Evolutionary conservation across 1,284 basidiomycete species (phyloP), one percentile per base, ranked within the genome.

Genomic region (Moniliella sp.): DNA sequence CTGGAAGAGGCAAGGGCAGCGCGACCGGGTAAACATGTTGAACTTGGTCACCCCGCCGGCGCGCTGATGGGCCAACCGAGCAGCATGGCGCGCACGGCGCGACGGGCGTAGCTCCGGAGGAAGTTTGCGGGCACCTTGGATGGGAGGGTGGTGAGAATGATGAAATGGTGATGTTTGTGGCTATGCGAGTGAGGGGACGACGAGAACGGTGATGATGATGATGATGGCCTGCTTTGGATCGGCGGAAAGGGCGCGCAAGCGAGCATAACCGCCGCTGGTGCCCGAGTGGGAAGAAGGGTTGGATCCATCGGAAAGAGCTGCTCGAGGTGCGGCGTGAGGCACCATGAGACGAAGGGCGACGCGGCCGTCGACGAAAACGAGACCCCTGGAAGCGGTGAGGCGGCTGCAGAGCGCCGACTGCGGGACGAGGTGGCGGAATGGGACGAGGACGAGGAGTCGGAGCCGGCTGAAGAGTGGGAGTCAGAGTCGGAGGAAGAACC

Each of bases 41-140:
- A 50, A 59, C 31, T 55, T 45, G 3, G 56, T 59, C 13, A 56
- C 34, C 14, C 56, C 56, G 7, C 56, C 56, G 1, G 56, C 50
- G 23, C 48, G 30, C 30, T 53, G 48, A 18, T 42, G 41, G 8
- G 53, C 42, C 7, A 43, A 39, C 18, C 46, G 37, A 9, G 56
- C 56, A 33, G 56, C 57, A 8, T 43, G 39, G 15, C 56, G 45
- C 11, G 54, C 56, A 25, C 39, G 48, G n/a, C n/a, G n/a, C n/a
- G n/a, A n/a, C 12, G 46, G 47, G 33, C 51, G 55, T 1, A 53
- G 45, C 18, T 37, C 28, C 12, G 36, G 26, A 5, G 37, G 34
- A 3, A 36, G 18, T 11, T 25, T 25, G 13, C 27, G 16, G 12
- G 31, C 26, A 14, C 26, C 18, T 23, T 23, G 8, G n/a, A 15